Evolutionary conservation across 2,329 filamentous ascomycete genomes (phyloP), one percentile per base, ranked within the genome.

Genomic region (Verruconis gallopava): DNA sequence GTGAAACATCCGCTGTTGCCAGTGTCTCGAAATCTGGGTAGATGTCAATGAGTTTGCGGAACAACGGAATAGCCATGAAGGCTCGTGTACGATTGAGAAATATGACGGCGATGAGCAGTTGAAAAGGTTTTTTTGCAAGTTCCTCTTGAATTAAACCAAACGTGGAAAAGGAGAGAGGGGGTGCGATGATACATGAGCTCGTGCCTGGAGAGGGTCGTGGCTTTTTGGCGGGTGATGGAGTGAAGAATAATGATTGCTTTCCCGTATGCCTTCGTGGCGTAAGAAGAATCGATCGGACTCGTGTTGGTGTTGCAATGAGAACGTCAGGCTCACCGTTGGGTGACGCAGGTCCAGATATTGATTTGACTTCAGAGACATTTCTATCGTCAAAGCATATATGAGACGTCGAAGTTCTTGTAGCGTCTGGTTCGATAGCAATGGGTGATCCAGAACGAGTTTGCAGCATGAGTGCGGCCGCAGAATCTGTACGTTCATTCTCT

Each of bases 81-180:
- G 84, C 88, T 2, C 75, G 69, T 0, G 86, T 94, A 45, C 81
- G 78, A 57, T 89, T 89, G 21, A 94, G 75, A 51, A 94, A 88
- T 0, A 84, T 85, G 4, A 86, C 79, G 11, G 82, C 85, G 21
- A 94, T 68, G 2, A 94, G 71, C 2, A 95, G 72, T 48, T 77
- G 79, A 58, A 93, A 94, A 0, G 86, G 81, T 44, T 85, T 72
- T 38, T 73, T 60, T 2, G 77, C 76, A 13, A 93, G 72, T 48
- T 79, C 72, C 56, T 94, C 88, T 56, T 95, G 88, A 28, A 94
- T 76, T 2, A 95, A 70, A 0, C 86, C 86, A 54, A 93, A 94
- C 3, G 14, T 35, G 11, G 6, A 4, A 4, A 25, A 19, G 15
- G 19, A 28, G n/a, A 42, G 28, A 6, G 44, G 38, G 4, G 44